Percentiles rank a stretch among this genome's conserved stretches.
These are phyloP conservation scores for Xylariales sp. DNA, from an alignment of 2,329 filamentous ascomycete genomes.

Conservation along the genomic window DNA sequence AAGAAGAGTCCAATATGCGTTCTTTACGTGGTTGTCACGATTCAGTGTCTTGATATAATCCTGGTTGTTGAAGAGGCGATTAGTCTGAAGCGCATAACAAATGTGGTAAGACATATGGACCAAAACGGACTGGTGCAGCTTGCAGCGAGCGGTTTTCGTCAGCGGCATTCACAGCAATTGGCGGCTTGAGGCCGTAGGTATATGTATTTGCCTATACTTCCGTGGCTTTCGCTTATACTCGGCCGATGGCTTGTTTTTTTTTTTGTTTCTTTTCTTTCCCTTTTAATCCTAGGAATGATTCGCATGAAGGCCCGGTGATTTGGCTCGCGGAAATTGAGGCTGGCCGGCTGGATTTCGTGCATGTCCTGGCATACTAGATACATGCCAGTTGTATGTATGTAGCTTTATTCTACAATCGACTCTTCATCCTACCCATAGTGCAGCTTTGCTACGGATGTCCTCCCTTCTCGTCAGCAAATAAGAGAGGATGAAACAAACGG, in stretches of 20 bases:
- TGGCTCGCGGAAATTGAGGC: conserved; percentile 25
- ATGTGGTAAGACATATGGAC: conserved; percentile 31
- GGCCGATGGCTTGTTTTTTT: not conserved
- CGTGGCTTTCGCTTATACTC: conserved; percentile 6
- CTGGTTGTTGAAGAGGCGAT: conserved; percentile 14
- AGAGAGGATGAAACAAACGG: conserved; percentile 37
- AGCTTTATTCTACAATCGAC: not conserved
- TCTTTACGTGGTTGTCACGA: conserved; percentile 23
- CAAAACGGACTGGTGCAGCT: conserved; percentile 23
- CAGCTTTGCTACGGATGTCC: not conserved
- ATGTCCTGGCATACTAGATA: conserved; percentile 14
- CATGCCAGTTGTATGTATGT: conserved; percentile 7
- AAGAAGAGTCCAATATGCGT: conserved; percentile 23
- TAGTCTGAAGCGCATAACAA: conserved; percentile 16
- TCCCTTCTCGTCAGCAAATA: conserved; percentile 39
- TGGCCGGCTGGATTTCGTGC: conserved; percentile 24
- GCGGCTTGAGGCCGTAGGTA: conserved; percentile 11
- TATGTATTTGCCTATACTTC: not conserved
- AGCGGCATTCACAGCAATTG: conserved; percentile 17
- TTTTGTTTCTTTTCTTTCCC: conserved; percentile 6
- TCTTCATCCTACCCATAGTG: not conserved
- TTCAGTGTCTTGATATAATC: conserved; percentile 23
- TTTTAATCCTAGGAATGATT: conserved; percentile 19
- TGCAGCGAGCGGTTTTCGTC: conserved; percentile 16
- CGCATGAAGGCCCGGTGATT: conserved; percentile 35